Conservation (phyloP, 2,329 filamentous ascomycete species). For the Arthrinium puccinioides region DNA sequence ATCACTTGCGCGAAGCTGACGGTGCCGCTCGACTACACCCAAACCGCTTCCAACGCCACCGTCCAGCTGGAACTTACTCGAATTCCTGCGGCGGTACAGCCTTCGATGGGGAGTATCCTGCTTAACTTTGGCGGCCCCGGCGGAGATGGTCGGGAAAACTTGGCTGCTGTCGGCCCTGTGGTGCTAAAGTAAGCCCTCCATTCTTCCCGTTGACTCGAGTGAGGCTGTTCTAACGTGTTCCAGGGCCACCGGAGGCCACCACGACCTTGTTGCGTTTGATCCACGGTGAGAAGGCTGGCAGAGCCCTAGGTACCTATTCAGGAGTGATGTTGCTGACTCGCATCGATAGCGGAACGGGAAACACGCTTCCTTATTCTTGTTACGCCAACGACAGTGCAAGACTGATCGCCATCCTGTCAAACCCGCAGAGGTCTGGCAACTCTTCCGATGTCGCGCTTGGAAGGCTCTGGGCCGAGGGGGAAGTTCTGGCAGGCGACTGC, state of each 20-base stretch:
- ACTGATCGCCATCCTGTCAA: neutral
- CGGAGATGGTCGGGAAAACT: neutral
- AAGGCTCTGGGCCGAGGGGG: conserved; percentile 9
- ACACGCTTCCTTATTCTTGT: conserved; percentile 14
- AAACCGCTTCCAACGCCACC: conserved; percentile 34
- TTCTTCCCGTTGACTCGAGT: too few relatives aligned
- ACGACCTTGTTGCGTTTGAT: conserved; percentile 15
- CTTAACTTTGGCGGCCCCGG: conserved; percentile 9
- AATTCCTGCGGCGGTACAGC: conserved; percentile 8
- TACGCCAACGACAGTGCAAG: conserved; percentile 4
- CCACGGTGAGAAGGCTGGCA: conserved; percentile 12
- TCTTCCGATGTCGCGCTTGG: conserved; percentile 9
- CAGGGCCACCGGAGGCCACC: conserved; percentile 11
- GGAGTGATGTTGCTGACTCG: too few relatives aligned
- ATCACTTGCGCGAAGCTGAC: neutral
- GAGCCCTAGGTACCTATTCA: too few relatives aligned
- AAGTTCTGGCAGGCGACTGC: conserved; percentile 12
- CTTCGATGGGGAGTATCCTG: conserved; percentile 6
- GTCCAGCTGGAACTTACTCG: neutral
- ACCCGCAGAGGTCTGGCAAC: neutral
- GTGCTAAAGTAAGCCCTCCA: neutral
- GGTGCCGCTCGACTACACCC: conserved; percentile 1
- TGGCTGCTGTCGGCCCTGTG: neutral
- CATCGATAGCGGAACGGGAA: conserved; percentile 11
- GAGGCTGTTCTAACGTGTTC: neutral